phyloP scores from a whole-genome alignment of 1,139 yeast genomes.

The Hyphopichia wangnamkhiaoensis region DNA sequence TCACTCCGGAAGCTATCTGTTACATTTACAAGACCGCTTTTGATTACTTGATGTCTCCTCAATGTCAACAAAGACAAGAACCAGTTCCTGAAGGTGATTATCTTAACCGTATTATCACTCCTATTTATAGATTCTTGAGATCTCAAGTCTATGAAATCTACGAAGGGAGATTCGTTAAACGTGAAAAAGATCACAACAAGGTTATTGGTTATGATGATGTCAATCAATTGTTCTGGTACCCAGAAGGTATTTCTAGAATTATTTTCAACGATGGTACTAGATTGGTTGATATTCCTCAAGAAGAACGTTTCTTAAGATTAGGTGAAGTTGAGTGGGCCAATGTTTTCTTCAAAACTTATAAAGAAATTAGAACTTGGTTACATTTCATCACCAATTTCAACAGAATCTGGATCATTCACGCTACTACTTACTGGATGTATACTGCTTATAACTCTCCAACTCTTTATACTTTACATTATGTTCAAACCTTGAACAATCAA shows the following conservation, averaged over 20 bases:
- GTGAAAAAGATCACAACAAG: conserved; percentile 94
- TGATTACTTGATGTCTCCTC: conserved; percentile 84
- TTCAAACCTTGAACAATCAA: conserved; percentile 77
- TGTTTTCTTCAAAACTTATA: conserved; percentile 94
- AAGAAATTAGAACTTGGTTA: conserved; percentile 97
- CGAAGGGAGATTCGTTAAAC: conserved; percentile 94
- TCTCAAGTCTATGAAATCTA: conserved; percentile 93
- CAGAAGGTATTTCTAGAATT: conserved; percentile 96
- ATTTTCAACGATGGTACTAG: conserved; percentile 88
- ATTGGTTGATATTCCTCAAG: conserved; percentile 84
- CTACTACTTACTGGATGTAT: conserved; percentile 91
- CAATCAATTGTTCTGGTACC: conserved; percentile 98
- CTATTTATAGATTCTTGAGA: conserved; percentile 85
- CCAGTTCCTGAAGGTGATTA: conserved; percentile 96
- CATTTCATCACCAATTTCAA: conserved; percentile 93
- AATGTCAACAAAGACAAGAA: conserved; percentile 86
- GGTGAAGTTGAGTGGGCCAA: conserved; percentile 93
- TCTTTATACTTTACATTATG: conserved; percentile 81
- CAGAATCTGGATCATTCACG: conserved; percentile 96
- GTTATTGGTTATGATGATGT: conserved; percentile 98
- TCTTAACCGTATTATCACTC: conserved; percentile 88
- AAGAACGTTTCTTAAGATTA: conserved; percentile 83
- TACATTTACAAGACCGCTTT: conserved; percentile 91
- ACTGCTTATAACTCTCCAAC: conserved; percentile 91
- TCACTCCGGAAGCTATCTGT: conserved; percentile 90